These are phyloP conservation scores for Penicillium alfredii DNA, from an alignment of 495 filamentous ascomycete genomes.

Conservation along the genomic window DNA sequence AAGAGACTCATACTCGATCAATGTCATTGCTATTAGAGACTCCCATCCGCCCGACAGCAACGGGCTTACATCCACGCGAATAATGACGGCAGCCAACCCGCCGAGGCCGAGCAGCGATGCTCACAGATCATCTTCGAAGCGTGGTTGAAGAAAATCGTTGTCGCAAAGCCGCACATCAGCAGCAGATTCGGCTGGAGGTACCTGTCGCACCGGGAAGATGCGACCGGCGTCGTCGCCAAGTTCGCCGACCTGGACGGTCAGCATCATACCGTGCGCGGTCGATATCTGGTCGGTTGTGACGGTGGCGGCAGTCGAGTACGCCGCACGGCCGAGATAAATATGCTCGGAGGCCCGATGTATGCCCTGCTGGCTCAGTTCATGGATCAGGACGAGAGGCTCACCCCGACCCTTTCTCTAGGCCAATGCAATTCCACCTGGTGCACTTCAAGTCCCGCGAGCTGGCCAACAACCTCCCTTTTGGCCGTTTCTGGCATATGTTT, in stretches of 20 bases:
- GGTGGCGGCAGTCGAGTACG: slow-evolving; percentile 14
- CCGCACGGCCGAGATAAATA: slow-evolving; percentile 3
- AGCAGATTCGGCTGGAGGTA: slow-evolving; percentile 10
- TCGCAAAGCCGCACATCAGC: slow-evolving; percentile 1
- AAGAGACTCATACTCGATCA: too few species aligned
- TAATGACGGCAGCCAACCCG: slow-evolving; percentile 7
- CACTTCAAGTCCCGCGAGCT: slow-evolving; percentile 29
- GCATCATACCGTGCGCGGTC: not conserved
- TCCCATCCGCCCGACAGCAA: not conserved
- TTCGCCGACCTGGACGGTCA: slow-evolving; percentile 2
- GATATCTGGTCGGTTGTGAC: slow-evolving; percentile 16
- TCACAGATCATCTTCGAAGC: slow-evolving; percentile 18
- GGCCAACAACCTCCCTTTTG: slow-evolving; percentile 6
- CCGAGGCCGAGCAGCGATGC: slow-evolving; percentile 12
- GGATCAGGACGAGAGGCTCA: too few species aligned
- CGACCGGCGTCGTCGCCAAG: not conserved
- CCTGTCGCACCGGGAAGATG: not conserved
- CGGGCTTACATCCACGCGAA: not conserved
- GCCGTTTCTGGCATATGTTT: slow-evolving; percentile 28
- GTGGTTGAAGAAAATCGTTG: slow-evolving; percentile 14
- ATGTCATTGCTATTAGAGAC: too few species aligned
- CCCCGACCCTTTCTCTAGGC: slow-evolving; percentile 4
- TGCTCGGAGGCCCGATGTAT: slow-evolving; percentile 16
- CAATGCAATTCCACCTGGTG: slow-evolving; percentile 14
- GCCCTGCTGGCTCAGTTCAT: too few species aligned